Conservation (phyloP, 352 stramenopile species). For the Saprolegnia diclina region DNA sequence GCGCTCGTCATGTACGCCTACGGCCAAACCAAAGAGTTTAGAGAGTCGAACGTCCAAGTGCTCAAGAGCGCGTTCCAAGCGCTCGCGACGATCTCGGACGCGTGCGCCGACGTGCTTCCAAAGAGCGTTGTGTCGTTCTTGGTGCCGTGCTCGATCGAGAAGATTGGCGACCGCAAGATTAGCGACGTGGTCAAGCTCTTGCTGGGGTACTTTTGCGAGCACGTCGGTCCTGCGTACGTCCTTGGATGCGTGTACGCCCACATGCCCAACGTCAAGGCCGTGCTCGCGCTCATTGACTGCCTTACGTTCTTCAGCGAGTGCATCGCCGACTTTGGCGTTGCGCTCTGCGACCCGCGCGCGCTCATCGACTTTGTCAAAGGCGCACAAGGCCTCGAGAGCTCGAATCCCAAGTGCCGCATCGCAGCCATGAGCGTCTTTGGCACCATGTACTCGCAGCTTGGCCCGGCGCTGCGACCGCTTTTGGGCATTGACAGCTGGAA, state of each 20-base stretch:
- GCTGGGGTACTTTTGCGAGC: constrained; percentile 73
- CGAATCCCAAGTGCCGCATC: constrained; percentile 71
- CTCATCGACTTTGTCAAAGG: constrained; percentile 78
- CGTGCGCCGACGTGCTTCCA: constrained; percentile 51
- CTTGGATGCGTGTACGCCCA: constrained; percentile 67
- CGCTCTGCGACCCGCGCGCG: constrained; percentile 56
- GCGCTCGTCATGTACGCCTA: constrained; percentile 64
- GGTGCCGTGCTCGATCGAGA: constrained; percentile 64
- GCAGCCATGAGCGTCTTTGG: constrained; percentile 59
- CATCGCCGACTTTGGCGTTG: constrained; percentile 70
- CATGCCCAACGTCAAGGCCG: constrained; percentile 74
- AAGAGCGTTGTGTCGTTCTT: constrained; percentile 67
- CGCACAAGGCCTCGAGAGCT: constrained; percentile 58
- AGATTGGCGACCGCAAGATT: constrained; percentile 77
- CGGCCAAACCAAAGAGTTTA: constrained; percentile 81
- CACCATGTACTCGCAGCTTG: constrained; percentile 80
- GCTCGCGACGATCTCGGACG: constrained; percentile 62
- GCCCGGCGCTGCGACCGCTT: constrained; percentile 69
- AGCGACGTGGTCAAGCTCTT: constrained; percentile 61
- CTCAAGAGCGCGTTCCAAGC: constrained; percentile 80
- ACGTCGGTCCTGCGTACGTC: constrained; percentile 64
- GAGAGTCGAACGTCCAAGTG: constrained; percentile 87
- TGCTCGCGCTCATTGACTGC: constrained; percentile 64
- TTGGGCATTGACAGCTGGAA: constrained; percentile 82
- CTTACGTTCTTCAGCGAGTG: constrained; percentile 59